Evolutionary conservation across 768 basidiomycete genomes (phyloP).

Genomic region (Agrocybe praecox): DNA sequence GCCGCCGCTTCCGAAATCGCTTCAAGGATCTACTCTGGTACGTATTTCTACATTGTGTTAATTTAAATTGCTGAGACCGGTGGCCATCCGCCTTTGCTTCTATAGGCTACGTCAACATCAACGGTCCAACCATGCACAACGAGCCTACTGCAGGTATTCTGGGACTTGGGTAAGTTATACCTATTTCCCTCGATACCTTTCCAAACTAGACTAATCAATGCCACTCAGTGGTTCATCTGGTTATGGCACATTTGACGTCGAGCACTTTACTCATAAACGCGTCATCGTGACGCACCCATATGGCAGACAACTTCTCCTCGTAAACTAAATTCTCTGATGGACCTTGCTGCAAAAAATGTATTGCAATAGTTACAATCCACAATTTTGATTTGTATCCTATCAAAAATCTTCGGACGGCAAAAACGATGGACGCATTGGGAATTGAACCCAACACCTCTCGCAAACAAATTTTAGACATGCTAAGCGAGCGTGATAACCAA

Average conservation of each 20-base stretch:
- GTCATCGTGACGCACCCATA: conserved; percentile 44
- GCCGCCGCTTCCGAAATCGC: conserved; percentile 47
- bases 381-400: background rate
- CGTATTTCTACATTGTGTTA: background rate
- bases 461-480: conserved; percentile 4
- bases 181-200: background rate
- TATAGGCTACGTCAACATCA: conserved; percentile 55
- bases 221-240: conserved; percentile 43
- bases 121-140: conserved; percentile 52
- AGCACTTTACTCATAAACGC: conserved; percentile 50
- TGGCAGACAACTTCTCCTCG: conserved; percentile 23
- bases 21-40: conserved; percentile 48
- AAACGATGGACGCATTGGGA: conserved; percentile 8
- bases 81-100: background rate
- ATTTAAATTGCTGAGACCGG: background rate
- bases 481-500: conserved; percentile 24
- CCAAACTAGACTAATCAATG: background rate
- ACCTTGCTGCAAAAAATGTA: too few species aligned
- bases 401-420: background rate
- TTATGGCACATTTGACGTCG: conserved; percentile 54
- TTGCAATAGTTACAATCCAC: background rate
- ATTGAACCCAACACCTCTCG: conserved; percentile 21
- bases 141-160: conserved; percentile 39
- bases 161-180: conserved; percentile 46
- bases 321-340: conserved; percentile 1